Evolutionary conservation across 2,329 filamentous ascomycete species (phyloP), one percentile per base, ranked within the genome.

Genomic region (Byssothecium circinans): DNA sequence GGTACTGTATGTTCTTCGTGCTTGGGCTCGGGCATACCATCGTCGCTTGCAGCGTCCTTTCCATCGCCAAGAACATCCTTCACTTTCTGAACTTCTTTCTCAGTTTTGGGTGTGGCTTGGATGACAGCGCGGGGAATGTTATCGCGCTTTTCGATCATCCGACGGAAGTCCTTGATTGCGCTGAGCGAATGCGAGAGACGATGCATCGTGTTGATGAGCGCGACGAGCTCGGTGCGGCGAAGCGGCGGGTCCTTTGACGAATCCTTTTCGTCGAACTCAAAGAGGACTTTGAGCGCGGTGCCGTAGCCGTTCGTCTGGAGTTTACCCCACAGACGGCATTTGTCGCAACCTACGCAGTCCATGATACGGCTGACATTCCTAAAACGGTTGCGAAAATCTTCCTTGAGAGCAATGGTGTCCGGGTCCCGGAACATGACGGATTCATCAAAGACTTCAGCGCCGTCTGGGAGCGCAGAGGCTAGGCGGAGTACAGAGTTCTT

Each of bases 301-400:
- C 94, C 94, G 67, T 96, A 97, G 2, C 94, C 94, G 11, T 89
- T 88, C 0, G 91, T 95, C 74, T 99, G 94, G 30, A 99, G 75
- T 74, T 99, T 99, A 40, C 94, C 94, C 94, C 94, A 99, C 2
- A 99, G 84, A 8, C 94, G 85, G 74, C 94, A 99, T 76, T 99
- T 99, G 75, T 99, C 94, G 72, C 94, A 99, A 36, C 94, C 94
- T 17, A 97, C 92, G 60, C 94, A 99, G 72, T 99, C 94, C 94
- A 99, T 99, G 56, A 97, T 81, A 33, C 94, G 85, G 69, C 89
- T 95, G 52, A 99, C 89, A 68, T 99, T 99, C 67, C 94, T 85
- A 80, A 99, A 99, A 14, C 94, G 88, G 71, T 95, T 94, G 61
- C 90, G 87, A 79, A 99, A 99, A 67, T 99, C 94, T 67, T 97